Conservation (phyloP, 768 basidiomycete species). For the Auricularia sp. region DNA sequence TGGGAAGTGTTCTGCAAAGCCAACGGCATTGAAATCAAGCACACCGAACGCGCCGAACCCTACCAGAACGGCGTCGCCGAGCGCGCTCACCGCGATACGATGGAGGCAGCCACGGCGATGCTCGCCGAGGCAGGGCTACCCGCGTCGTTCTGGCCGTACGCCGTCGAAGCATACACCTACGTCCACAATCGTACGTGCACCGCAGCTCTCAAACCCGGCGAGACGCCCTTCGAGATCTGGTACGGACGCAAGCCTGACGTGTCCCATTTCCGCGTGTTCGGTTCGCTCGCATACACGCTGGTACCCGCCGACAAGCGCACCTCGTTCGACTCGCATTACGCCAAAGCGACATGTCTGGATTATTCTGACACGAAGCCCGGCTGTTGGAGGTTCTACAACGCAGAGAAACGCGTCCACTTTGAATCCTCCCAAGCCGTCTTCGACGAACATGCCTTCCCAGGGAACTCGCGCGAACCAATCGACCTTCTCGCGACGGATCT, state of each 20-base stretch:
- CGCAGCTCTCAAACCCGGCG: too few relatives aligned
- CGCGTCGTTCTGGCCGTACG: background rate
- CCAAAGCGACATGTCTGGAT: slow-evolving; percentile 30
- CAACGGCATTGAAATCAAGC: background rate
- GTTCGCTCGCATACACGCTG: slow-evolving; percentile 30
- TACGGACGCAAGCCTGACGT: slow-evolving; percentile 3
- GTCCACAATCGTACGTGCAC: too few relatives aligned
- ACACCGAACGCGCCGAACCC: background rate
- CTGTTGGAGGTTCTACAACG: background rate
- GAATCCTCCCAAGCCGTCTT: background rate
- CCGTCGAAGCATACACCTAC: background rate
- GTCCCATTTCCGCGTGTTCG: slow-evolving; percentile 23
- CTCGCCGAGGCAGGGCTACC: background rate
- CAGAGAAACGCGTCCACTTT: background rate
- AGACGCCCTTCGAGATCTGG: slow-evolving; percentile 18
- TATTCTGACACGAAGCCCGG: slow-evolving; percentile 7
- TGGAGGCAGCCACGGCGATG: background rate
- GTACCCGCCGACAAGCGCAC: slow-evolving; percentile 22
- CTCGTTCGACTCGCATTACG: slow-evolving; percentile 9
- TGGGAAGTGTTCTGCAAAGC: background rate
- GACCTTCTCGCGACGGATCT: slow-evolving; percentile 16
- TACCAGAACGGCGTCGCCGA: slow-evolving; percentile 21
- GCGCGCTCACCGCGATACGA: background rate
- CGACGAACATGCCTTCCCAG: slow-evolving; percentile 13
- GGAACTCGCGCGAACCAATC: slow-evolving; percentile 13